Percentiles rank a stretch among this genome's conserved stretches.
Evolutionary conservation across 805 yeast species (phyloP).

Genomic region (Candida tammaniensis): DNA sequence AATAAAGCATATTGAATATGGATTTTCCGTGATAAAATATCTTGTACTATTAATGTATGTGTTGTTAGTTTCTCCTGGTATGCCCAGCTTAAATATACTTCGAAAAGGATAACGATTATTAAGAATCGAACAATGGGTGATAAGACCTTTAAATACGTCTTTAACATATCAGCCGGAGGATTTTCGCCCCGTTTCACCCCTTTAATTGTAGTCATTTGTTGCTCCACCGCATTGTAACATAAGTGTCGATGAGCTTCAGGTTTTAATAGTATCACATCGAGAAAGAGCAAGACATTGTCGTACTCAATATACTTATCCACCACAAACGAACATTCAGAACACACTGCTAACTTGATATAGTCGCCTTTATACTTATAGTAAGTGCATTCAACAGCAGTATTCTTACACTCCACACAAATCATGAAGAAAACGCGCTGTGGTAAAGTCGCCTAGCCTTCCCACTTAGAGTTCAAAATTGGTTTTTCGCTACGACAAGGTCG

Average conservation of each 20-base stretch:
- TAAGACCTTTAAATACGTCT: not conserved
- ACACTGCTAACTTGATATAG: constrained; percentile 76
- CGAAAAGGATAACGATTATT: constrained; percentile 68
- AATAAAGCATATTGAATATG: constrained; percentile 56
- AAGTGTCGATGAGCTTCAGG: constrained; percentile 88
- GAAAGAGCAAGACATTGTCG: constrained; percentile 78
- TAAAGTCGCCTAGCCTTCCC: too few relatives aligned
- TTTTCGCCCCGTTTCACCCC: constrained; percentile 19
- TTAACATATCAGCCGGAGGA: not conserved
- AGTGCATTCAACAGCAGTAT: constrained; percentile 54
- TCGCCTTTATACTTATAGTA: constrained; percentile 72
- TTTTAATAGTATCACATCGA: constrained; percentile 78
- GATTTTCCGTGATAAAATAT: constrained; percentile 32
- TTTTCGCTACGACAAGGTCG: too few relatives aligned
- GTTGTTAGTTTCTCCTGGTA: constrained; percentile 63
- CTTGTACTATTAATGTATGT: constrained; percentile 23
- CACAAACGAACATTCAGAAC: constrained; percentile 65
- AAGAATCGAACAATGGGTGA: constrained; percentile 4
- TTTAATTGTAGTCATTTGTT: constrained; percentile 14
- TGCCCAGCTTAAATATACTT: constrained; percentile 91
- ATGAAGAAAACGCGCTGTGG: too few relatives aligned
- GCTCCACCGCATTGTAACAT: constrained; percentile 64
- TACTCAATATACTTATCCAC: constrained; percentile 92
- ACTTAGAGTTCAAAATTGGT: too few relatives aligned
- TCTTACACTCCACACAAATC: constrained; percentile 90